Evolutionary conservation across 2,329 filamentous ascomycete species (phyloP).

Genomic region (Claviceps sp.): DNA sequence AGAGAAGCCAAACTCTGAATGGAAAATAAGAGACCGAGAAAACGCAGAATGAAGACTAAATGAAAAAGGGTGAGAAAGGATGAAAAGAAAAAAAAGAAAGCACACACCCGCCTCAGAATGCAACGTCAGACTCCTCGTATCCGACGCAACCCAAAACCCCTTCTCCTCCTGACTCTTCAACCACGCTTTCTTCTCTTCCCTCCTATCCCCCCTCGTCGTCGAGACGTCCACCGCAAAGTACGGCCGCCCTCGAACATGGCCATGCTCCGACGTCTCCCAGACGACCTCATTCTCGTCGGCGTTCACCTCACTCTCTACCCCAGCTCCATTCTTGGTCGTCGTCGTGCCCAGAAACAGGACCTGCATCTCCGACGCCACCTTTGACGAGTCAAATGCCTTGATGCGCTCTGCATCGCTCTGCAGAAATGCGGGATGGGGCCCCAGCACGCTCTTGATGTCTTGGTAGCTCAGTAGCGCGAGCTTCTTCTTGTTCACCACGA

Average conservation of each 20-base stretch:
- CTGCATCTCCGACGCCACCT: slow-evolving; percentile 44
- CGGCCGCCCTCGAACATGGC: slow-evolving; percentile 63
- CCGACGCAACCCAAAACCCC: slow-evolving; percentile 53
- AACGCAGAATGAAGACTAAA: not conserved
- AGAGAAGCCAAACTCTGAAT: not conserved
- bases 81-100: not conserved
- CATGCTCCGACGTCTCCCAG: slow-evolving; percentile 27
- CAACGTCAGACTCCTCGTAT: slow-evolving; percentile 49
- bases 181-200: slow-evolving; percentile 42
- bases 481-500: slow-evolving; percentile 41
- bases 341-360: slow-evolving; percentile 79
- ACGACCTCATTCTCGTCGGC: slow-evolving; percentile 13
- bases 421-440: slow-evolving; percentile 51
- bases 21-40: not conserved
- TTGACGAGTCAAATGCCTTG: slow-evolving; percentile 64
- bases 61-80: not conserved
- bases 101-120: slow-evolving; percentile 45
- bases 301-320: slow-evolving; percentile 19
- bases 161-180: slow-evolving; percentile 30
- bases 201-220: slow-evolving; percentile 53
- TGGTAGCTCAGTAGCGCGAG: slow-evolving; percentile 56
- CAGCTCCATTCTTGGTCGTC: slow-evolving; percentile 28
- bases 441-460: slow-evolving; percentile 59
- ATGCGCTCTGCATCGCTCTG: slow-evolving; percentile 60
- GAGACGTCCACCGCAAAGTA: slow-evolving; percentile 89